Evolutionary conservation across 2,329 filamentous ascomycete species (phyloP).

Genomic region (Scedosporium apiospermum): DNA sequence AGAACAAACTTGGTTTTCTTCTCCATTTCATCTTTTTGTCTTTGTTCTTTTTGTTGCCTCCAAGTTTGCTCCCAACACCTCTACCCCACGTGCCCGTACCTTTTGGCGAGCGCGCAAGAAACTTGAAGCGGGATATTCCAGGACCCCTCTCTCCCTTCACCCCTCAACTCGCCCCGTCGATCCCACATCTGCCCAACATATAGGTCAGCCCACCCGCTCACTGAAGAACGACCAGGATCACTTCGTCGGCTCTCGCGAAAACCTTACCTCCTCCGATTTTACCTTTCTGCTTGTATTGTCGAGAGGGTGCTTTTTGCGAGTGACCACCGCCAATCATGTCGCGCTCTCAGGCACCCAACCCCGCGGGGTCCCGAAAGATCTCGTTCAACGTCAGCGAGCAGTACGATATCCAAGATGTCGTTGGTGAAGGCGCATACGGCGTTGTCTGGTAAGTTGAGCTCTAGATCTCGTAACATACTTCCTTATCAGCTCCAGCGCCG

Average conservation of each 20-base stretch:
- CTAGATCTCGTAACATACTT: not conserved
- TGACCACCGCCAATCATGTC: constrained; percentile 32
- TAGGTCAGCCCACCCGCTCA: not conserved
- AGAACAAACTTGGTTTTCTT: not conserved
- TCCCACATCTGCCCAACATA: not conserved
- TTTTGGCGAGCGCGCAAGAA: not conserved
- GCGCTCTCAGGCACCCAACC: constrained; percentile 45
- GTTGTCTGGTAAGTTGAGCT: constrained; percentile 75
- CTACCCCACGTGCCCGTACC: not conserved
- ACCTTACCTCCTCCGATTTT: not conserved
- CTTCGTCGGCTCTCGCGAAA: not conserved
- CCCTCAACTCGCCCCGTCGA: constrained; percentile 2
- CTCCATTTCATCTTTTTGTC: not conserved
- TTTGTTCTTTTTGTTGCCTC: not conserved
- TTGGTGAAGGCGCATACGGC: constrained; percentile 95
- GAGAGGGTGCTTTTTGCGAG: not conserved
- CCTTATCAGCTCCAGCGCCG: not conserved
- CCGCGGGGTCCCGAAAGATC: constrained; percentile 74
- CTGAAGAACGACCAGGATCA: not conserved
- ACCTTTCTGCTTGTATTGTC: not conserved
- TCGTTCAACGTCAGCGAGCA: constrained; percentile 99
- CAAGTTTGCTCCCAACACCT: not conserved
- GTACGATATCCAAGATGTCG: constrained; percentile 99
- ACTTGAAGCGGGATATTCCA: not conserved
- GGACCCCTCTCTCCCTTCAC: not conserved